Conservation (phyloP, 1,284 basidiomycete species). For the Erythrobasidium hasegawianum region DNA sequence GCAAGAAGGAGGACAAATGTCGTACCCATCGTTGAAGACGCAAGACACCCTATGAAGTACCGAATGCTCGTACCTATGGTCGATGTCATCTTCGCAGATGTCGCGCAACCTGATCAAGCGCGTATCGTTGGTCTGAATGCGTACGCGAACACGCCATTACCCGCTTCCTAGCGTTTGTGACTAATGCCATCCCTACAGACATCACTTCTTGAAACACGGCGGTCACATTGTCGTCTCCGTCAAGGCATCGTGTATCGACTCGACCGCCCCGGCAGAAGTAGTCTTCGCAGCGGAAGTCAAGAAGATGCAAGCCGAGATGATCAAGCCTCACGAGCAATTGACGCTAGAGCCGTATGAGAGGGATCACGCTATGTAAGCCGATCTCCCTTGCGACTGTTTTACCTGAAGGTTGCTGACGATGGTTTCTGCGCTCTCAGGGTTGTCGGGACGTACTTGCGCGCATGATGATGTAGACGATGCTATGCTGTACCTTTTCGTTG, state of each 20-base stretch:
- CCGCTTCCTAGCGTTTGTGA: too few species aligned
- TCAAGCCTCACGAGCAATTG: conserved; percentile 92
- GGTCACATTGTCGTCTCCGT: conserved; percentile 95
- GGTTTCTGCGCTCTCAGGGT: too few species aligned
- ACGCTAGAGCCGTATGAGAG: conserved; percentile 61
- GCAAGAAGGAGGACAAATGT: conserved; percentile 99
- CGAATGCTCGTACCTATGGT: conserved; percentile 90
- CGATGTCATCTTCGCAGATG: conserved; percentile 95
- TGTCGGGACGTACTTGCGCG: background rate
- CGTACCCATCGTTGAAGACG: conserved; percentile 97
- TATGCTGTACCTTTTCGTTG: too few species aligned
- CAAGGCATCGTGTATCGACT: conserved; percentile 99
- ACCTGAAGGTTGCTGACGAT: too few species aligned
- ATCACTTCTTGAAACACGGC: conserved; percentile 92
- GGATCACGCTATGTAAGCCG: conserved; percentile 51
- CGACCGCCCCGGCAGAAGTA: conserved; percentile 79
- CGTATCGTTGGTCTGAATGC: conserved; percentile 45
- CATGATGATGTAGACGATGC: background rate
- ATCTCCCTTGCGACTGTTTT: too few species aligned
- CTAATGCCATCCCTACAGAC: too few species aligned
- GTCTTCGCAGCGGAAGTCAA: conserved; percentile 90
- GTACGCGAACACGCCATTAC: too few species aligned
- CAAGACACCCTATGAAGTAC: conserved; percentile 89
- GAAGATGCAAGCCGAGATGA: conserved; percentile 70
- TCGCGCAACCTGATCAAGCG: conserved; percentile 97